These are phyloP conservation scores for Penicillium paxilli DNA, from an alignment of 495 filamentous ascomycete species.

Conservation along the genomic window DNA sequence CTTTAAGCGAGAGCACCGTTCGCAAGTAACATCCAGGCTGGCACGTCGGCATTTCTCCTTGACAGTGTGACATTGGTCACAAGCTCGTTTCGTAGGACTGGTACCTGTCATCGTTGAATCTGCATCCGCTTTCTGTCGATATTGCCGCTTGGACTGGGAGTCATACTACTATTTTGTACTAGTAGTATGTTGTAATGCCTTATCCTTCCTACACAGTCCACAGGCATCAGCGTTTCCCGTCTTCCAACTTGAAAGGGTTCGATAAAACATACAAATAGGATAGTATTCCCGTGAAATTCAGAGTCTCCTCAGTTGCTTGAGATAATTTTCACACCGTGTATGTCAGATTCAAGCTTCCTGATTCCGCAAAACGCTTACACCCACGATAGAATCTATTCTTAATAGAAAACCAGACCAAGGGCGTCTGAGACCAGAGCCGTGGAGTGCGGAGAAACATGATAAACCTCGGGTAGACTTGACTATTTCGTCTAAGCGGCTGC, in stretches of 20 bases:
- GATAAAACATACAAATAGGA: no score
- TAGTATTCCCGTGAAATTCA: no score
- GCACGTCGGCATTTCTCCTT: constrained; percentile 17
- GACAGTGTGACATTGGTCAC: constrained; percentile 12
- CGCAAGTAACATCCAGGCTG: constrained; percentile 1
- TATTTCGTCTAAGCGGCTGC: not conserved
- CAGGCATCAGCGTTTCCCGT: not conserved
- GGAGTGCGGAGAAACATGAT: not conserved
- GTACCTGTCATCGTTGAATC: not conserved
- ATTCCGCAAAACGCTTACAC: not conserved
- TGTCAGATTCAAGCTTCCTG: no score
- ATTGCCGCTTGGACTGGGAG: not conserved
- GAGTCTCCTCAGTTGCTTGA: no score
- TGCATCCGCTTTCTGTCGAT: not conserved
- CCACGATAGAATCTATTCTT: not conserved
- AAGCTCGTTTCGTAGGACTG: constrained; percentile 7
- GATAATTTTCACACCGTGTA: no score
- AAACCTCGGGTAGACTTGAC: not conserved
- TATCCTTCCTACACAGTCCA: not conserved
- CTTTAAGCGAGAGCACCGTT: constrained; percentile 13
- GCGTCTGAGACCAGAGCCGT: not conserved
- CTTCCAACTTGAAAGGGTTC: no score
- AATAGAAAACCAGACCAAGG: not conserved
- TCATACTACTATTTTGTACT: no score
- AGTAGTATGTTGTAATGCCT: not conserved